Base-by-base conservation (phyloP, 371 early-diverging fungal species). In the Aphelidium insulamus region DNA sequence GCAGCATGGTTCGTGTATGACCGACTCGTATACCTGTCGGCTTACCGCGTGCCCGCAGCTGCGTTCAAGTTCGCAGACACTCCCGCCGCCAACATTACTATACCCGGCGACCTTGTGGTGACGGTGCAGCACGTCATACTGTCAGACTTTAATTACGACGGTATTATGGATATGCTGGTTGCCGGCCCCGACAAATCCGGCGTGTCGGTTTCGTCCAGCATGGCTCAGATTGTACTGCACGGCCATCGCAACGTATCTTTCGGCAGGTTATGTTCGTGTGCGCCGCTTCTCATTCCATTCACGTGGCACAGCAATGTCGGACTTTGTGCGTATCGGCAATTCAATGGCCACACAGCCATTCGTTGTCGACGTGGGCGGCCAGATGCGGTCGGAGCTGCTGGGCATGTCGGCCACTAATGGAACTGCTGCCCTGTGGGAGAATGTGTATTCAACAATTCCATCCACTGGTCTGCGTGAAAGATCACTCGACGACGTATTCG, bases 81-180 rank as follows among this genome's bases (percentile, higher is more conserved):
- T n/a, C n/a, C n/a, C 26, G 41, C 32, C 35, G 52, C 31, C 28
- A 48, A 10, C 15, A 37, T 1, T 45, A 48, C 8, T 61, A 62
- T 43, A 18, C 28, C 2, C 25, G 7, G 12, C 10, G 16, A 20
- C 7, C 25, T 4, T 14, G 11, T 14, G 14, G 15, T 15, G 17
- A 21, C 4, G 32, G 15, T 16, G 17, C 11, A 14, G 1, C 27
- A 74, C 34, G 65, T 80, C 14, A 58, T 85, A 6, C 72, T 82
- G 5, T 76, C 76, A 28, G 87, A 88, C 43, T 84, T 60, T 31
- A 69, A 84, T 40, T 71, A 69, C 44, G 87, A 86, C 45, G 90
- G 87, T 10, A 49, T 62, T 12, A 46, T 86, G 28, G 90, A 88
- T 46, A 40, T 88, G 2, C 50, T 88, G 14, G 40, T 86, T n/a